Percentiles rank a stretch among this genome's conserved stretches.
These are phyloP conservation scores for Gardenia jasminoides DNA, from an alignment of 257 asterid species.

Conservation along the genomic window DNA sequence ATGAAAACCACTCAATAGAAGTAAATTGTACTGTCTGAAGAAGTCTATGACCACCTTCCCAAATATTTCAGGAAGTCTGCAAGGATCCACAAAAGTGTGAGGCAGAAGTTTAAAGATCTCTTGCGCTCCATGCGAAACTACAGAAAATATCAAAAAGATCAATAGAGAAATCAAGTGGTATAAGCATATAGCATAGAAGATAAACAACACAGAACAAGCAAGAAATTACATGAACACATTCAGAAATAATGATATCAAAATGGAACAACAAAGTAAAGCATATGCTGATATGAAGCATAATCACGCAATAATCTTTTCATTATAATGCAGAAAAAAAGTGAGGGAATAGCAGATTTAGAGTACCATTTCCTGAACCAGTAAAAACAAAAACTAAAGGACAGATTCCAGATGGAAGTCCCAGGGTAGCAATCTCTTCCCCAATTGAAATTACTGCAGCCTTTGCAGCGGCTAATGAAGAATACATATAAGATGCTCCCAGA, in stretches of 20 bases:
- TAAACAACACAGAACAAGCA: neutral
- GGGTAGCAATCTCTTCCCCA: constrained; percentile 94
- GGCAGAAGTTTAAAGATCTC: constrained; percentile 96
- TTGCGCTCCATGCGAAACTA: constrained; percentile 89
- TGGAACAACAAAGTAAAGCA: neutral
- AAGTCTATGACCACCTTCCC: constrained; percentile 43
- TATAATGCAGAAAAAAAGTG: neutral
- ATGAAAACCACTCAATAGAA: neutral
- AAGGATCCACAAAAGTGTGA: constrained; percentile 73
- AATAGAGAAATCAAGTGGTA: constrained; percentile 3
- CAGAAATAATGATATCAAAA: neutral
- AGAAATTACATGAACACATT: neutral
- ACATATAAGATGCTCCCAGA: constrained; percentile 88
- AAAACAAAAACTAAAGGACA: constrained; percentile 90
- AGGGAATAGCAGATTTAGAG: neutral
- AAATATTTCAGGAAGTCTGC: constrained; percentile 66
- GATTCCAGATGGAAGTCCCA: constrained; percentile 81
- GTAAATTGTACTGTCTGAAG: constrained; percentile 2
- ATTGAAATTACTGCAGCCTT: constrained; percentile 93
- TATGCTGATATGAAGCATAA: neutral
- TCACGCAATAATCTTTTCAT: neutral
- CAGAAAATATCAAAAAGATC: constrained; percentile 19
- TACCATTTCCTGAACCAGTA: constrained; percentile 94
- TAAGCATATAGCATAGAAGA: neutral
- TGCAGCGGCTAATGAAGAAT: constrained; percentile 91